Evolutionary conservation across 305 asterid genomes (phyloP), one percentile per base, ranked within the genome.

Genomic region (Fraxinus dipetala): DNA sequence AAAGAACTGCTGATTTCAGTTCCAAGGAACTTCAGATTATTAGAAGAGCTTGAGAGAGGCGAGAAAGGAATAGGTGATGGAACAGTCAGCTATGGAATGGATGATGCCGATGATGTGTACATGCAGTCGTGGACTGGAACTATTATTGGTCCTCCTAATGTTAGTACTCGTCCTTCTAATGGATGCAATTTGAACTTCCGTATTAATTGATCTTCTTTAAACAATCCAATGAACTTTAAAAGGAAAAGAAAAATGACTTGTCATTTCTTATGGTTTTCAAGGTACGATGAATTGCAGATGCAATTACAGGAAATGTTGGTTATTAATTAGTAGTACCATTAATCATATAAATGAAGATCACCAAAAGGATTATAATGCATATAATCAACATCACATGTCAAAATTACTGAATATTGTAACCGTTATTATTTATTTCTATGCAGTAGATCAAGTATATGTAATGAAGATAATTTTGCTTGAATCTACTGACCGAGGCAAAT

Each of bases 101-200:
- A 93, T 76, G 98, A 91, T 81, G 92, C 94, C 1, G 95, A 93
- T 81, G 98, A 93, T 81, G 88, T 93, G 36, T 92, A 83, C 92
- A 91, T 93, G 98, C 94, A 92, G 80, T 93, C 97, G 8, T 93
- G 98, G 98, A 93, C 98, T 2, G 98, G 98, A 83, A 93, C 98
- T 79, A 89, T 93, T 82, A 90, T 93, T 63, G 98, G 98, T 76
- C 98, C 97, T 79, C 94, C 94, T 76, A 93, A 93, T 83, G 97
- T 93, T 76, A 78, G 97, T 81, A 80, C 74, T 70, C 80, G 78
- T 30, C 22, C 76, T 67, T 40, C 40, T 56, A 77, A 13, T 6
- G 10, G 9, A 6, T 13, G 72, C 72, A 63, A 38, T 61, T 48
- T 48, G n/a, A 20, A 16, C 18, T 75, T 61, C 31, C 14, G 61